A percentile compares a stretch with the other conserved stretches of the same genome.
Conservation (phyloP, 495 filamentous ascomycete genomes). For the Aspergillus saccharolyticus region DNA sequence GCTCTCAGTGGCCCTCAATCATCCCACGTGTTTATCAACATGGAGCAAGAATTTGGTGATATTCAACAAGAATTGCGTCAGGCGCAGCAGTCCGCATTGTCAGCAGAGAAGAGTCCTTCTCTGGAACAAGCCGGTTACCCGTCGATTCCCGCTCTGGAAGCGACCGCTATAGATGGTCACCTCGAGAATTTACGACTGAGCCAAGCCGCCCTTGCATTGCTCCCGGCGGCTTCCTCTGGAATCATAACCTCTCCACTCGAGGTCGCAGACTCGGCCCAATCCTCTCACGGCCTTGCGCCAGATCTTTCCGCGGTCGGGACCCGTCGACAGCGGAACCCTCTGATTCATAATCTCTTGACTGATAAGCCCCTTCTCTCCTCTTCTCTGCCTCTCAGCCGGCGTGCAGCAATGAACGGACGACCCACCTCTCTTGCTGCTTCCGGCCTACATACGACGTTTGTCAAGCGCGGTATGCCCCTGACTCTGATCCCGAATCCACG, state of each 20-base stretch:
- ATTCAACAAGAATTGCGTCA: slow-evolving; percentile 56
- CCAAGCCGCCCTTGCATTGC: slow-evolving; percentile 60
- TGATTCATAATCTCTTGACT: slow-evolving; percentile 95
- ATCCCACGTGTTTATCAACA: slow-evolving; percentile 87
- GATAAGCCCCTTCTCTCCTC: slow-evolving; percentile 90
- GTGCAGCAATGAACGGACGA: slow-evolving; percentile 28
- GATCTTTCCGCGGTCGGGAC: slow-evolving; percentile 64
- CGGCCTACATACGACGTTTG: slow-evolving; percentile 62
- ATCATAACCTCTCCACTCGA: slow-evolving; percentile 82
- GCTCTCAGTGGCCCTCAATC: slow-evolving; percentile 57
- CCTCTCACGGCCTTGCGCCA: slow-evolving; percentile 30
- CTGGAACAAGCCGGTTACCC: background rate
- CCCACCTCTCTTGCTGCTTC: slow-evolving; percentile 25
- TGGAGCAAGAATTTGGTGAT: slow-evolving; percentile 79
- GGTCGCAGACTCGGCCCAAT: slow-evolving; percentile 60
- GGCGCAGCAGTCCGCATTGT: slow-evolving; percentile 16
- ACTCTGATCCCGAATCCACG: slow-evolving; percentile 72
- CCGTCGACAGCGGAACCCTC: slow-evolving; percentile 74
- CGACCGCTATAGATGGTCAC: slow-evolving; percentile 45
- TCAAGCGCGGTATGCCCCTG: slow-evolving; percentile 87
- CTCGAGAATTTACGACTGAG: slow-evolving; percentile 69
- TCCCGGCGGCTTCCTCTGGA: slow-evolving; percentile 82
- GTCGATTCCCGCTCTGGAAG: slow-evolving; percentile 11
- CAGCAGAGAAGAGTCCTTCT: slow-evolving; percentile 9
- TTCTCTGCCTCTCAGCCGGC: slow-evolving; percentile 69